A percentile compares a stretch with the other conserved stretches of the same genome.
Conservation (phyloP, 768 basidiomycete genomes). For the Thelephora ganbajun region DNA sequence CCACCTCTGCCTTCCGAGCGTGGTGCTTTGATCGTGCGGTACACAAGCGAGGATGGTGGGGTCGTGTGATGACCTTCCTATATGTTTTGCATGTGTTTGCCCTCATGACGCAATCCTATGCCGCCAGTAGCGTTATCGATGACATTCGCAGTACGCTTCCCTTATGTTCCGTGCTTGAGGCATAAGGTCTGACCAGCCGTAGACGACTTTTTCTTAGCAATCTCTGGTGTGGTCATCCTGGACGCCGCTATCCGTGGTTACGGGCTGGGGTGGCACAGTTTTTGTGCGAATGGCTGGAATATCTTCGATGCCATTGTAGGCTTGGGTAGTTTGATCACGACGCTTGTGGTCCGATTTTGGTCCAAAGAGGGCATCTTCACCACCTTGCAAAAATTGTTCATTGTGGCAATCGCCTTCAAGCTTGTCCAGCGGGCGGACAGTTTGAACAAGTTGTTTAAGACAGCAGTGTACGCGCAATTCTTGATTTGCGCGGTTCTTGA, state of each 20-base stretch:
- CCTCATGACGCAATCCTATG: conserved; percentile 77
- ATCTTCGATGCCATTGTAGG: conserved; percentile 77
- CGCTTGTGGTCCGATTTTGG: conserved; percentile 50
- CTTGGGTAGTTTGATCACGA: conserved; percentile 72
- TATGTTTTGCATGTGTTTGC: conserved; percentile 73
- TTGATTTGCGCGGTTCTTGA: background rate
- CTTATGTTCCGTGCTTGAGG: background rate
- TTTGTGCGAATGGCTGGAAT: conserved; percentile 90
- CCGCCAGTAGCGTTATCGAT: conserved; percentile 33
- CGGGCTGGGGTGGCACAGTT: conserved; percentile 77
- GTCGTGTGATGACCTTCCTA: conserved; percentile 59
- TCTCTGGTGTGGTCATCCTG: conserved; percentile 59
- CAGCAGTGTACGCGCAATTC: conserved; percentile 60
- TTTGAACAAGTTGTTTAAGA: conserved; percentile 94
- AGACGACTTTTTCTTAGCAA: conserved; percentile 68
- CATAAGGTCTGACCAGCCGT: background rate
- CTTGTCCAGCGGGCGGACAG: conserved; percentile 79
- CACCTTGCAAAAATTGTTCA: conserved; percentile 80
- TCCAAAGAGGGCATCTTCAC: conserved; percentile 35
- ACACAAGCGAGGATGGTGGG: conserved; percentile 91
- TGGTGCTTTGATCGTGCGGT: conserved; percentile 94
- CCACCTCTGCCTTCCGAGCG: conserved; percentile 36
- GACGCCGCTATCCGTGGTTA: conserved; percentile 69
- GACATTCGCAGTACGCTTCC: conserved; percentile 40
- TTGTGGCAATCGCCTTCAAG: conserved; percentile 89